Conservation (phyloP, 2,329 filamentous ascomycete species). For the Cyanodermella asteris region DNA sequence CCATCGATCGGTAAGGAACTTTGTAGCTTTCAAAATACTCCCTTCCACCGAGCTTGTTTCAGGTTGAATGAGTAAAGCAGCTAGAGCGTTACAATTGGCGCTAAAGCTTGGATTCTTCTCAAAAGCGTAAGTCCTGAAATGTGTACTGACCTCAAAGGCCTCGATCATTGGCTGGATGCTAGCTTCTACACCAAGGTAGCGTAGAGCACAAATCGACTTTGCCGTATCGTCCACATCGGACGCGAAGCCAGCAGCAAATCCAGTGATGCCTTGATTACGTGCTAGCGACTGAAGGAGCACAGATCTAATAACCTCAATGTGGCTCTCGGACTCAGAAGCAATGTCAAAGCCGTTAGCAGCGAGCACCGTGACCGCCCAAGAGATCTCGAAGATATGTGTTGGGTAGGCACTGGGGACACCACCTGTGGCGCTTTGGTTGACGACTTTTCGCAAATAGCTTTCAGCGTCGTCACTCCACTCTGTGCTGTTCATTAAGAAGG, state of each 20-base stretch:
- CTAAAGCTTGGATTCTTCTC: conserved; percentile 4
- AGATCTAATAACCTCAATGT: too few species aligned
- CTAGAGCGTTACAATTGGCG: conserved; percentile 6
- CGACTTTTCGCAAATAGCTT: conserved; percentile 11
- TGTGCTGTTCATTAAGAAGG: conserved; percentile 14
- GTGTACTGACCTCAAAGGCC: conserved; percentile 4
- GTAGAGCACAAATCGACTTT: not conserved
- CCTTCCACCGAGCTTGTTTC: conserved; percentile 2
- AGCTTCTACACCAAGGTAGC: conserved; percentile 1
- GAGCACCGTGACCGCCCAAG: too few species aligned
- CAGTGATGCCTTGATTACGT: conserved; percentile 3
- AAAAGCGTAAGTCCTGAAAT: conserved; percentile 2
- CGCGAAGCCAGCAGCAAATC: conserved; percentile 5
- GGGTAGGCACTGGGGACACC: conserved; percentile 13
- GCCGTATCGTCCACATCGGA: conserved; percentile 5
- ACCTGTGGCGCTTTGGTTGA: conserved; percentile 6
- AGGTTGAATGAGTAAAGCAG: conserved; percentile 4
- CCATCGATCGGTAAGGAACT: conserved; percentile 5
- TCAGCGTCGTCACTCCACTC: conserved; percentile 16
- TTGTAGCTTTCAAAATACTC: conserved; percentile 5
- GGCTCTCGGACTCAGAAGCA: too few species aligned
- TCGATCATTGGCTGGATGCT: conserved; percentile 3
- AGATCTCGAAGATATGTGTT: conserved; percentile 10
- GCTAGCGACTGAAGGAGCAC: too few species aligned
- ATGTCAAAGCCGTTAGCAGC: not conserved